Percentiles rank a stretch among this genome's conserved stretches.
Conservation (phyloP, 257 asterid genomes). For the Solanum chiquidenum region DNA sequence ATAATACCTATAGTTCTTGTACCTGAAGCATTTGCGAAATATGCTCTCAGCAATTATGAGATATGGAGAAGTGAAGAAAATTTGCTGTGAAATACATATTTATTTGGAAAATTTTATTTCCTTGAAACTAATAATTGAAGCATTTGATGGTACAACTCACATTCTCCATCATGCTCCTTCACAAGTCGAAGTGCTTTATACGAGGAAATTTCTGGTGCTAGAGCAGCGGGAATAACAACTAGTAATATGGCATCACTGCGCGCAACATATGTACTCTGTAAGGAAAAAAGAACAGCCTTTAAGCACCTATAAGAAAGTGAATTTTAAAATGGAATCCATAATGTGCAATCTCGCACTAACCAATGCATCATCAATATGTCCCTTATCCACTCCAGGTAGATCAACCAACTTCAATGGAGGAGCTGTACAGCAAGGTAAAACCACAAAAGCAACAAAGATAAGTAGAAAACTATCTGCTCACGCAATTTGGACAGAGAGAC, state of each 20-base stretch:
- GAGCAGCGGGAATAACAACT: constrained; percentile 12
- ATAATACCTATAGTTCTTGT: constrained; percentile 15
- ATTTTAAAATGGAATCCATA: neutral
- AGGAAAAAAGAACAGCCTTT: neutral
- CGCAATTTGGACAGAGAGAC: neutral
- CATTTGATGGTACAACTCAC: neutral
- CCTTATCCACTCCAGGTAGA: constrained; percentile 23
- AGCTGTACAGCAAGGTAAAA: constrained; percentile 6
- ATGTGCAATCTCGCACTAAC: constrained; percentile 4
- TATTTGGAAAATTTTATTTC: neutral
- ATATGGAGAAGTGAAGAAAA: neutral
- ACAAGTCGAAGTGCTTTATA: constrained; percentile 13
- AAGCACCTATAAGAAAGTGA: neutral
- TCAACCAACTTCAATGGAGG: constrained; percentile 23
- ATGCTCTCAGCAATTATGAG: neutral
- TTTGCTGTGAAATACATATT: neutral
- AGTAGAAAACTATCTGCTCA: neutral
- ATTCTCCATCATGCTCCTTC: constrained; percentile 16
- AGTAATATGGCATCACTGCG: constrained; percentile 16
- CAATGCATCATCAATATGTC: constrained; percentile 17
- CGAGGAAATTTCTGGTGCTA: constrained; percentile 12
- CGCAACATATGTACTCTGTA: constrained; percentile 14
- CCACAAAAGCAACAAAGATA: neutral
- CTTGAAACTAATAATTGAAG: neutral
- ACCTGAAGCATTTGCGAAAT: neutral